phyloP scores from a whole-genome alignment of 345 rosid genomes.

The Dimocarpus longan region DNA sequence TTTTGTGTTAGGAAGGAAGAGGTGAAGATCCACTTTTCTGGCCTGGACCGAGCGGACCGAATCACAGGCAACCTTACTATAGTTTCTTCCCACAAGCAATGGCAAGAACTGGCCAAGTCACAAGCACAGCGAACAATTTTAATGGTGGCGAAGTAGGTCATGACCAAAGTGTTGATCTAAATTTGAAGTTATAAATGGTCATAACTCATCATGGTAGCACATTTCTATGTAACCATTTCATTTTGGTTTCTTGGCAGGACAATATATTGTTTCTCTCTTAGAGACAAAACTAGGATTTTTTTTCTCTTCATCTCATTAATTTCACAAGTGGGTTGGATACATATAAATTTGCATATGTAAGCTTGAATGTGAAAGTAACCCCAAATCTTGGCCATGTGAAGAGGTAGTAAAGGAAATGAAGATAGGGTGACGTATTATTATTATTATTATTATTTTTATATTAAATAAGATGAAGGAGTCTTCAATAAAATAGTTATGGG shows the following conservation, averaged over 20 bases:
- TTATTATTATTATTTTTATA: neutral
- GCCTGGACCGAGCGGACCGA: constrained; percentile 18
- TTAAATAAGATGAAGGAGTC: neutral
- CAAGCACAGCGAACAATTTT: constrained; percentile 10
- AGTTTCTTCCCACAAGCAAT: constrained; percentile 45
- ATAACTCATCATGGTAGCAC: neutral
- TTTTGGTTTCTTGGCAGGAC: neutral
- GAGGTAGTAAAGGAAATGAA: neutral
- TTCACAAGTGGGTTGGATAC: neutral
- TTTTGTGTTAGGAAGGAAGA: constrained; percentile 33
- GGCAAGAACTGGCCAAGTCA: constrained; percentile 27
- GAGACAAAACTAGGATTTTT: neutral
- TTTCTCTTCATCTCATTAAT: neutral
- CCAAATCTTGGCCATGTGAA: constrained; percentile 22
- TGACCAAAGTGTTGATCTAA: constrained; percentile 44
- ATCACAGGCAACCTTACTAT: constrained; percentile 36
- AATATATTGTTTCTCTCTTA: neutral
- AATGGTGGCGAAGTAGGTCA: constrained; percentile 40
- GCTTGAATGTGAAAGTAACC: constrained; percentile 3
- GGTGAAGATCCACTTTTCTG: constrained; percentile 25
- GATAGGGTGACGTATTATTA: neutral
- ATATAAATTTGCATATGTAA: constrained; percentile 16
- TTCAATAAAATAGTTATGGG: neutral
- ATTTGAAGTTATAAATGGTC: constrained; percentile 43
- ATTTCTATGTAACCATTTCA: neutral